Evolutionary conservation across 1,284 basidiomycete genomes (phyloP).

Genomic region (Irpex lacteus): DNA sequence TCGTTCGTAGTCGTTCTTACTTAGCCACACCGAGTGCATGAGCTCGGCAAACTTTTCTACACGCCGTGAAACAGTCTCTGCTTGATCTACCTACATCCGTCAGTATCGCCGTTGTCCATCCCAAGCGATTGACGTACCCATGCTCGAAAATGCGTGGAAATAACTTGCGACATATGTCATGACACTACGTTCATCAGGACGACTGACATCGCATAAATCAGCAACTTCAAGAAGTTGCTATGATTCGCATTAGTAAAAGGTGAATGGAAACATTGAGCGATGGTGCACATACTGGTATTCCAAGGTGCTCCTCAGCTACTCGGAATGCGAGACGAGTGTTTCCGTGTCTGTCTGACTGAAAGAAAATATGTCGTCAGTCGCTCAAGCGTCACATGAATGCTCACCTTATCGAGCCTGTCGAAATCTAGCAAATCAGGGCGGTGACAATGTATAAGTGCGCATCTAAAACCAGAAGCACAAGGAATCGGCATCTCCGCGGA

Average conservation of each 20-base stretch:
- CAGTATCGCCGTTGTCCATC: not conserved
- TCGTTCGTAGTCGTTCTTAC: slow-evolving; percentile 92
- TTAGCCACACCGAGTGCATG: slow-evolving; percentile 86
- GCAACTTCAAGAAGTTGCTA: slow-evolving; percentile 95
- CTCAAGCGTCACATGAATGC: not conserved
- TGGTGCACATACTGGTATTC: slow-evolving; percentile 72
- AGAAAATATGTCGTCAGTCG: not conserved
- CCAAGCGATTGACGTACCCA: slow-evolving; percentile 57
- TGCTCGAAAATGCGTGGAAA: slow-evolving; percentile 97
- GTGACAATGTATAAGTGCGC: slow-evolving; percentile 95
- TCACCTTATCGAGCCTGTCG: slow-evolving; percentile 76
- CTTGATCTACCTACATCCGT: slow-evolving; percentile 65
- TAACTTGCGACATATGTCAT: slow-evolving; percentile 96
- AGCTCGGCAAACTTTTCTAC: slow-evolving; percentile 96
- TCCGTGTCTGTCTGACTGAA: slow-evolving; percentile 67
- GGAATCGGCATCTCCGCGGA: slow-evolving; percentile 11
- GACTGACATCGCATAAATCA: slow-evolving; percentile 87
- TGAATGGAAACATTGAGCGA: slow-evolving; percentile 1
- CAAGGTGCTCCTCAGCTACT: slow-evolving; percentile 82
- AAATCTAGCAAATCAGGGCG: slow-evolving; percentile 94
- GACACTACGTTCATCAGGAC: slow-evolving; percentile 92
- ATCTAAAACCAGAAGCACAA: slow-evolving; percentile 46
- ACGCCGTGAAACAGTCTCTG: slow-evolving; percentile 89
- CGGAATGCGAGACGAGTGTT: slow-evolving; percentile 87
- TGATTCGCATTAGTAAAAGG: not conserved